These are phyloP conservation scores for Orbilia javanica DNA, from an alignment of 2,329 filamentous ascomycete species.

Conservation along the genomic window DNA sequence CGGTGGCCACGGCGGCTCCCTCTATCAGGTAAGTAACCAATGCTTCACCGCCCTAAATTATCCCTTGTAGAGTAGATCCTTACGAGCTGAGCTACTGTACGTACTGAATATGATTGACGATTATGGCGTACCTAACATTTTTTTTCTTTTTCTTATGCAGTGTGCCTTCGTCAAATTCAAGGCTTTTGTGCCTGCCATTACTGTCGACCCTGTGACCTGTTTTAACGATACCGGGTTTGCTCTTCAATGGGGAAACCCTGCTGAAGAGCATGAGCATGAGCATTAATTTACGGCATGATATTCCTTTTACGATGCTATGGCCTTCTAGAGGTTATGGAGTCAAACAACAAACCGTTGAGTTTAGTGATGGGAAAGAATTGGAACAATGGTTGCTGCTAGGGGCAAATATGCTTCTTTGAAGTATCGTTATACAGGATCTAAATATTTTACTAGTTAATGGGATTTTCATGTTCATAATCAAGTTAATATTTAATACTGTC, in stretches of 20 bases:
- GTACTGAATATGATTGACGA: no score
- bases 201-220: neutral
- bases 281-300: conserved; percentile 1
- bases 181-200: neutral
- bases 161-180: conserved; percentile 22
- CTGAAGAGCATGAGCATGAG: neutral
- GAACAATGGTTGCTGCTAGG: no score
- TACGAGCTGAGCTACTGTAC: no score
- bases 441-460: no score
- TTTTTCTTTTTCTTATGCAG: neutral
- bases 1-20: neutral
- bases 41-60: no score
- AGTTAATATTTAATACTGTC: no score
- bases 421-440: no score
- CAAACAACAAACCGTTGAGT: no score
- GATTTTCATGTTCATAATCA: no score
- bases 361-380: no score
- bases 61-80: no score
- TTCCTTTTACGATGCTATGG: neutral
- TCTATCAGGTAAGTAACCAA: conserved; percentile 16
- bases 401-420: no score
- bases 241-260: conserved; percentile 10
- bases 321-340: neutral
- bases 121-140: neutral
- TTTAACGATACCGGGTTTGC: conserved; percentile 16